Conservation (phyloP, 345 rosid species). For the Heritiera littoralis region DNA sequence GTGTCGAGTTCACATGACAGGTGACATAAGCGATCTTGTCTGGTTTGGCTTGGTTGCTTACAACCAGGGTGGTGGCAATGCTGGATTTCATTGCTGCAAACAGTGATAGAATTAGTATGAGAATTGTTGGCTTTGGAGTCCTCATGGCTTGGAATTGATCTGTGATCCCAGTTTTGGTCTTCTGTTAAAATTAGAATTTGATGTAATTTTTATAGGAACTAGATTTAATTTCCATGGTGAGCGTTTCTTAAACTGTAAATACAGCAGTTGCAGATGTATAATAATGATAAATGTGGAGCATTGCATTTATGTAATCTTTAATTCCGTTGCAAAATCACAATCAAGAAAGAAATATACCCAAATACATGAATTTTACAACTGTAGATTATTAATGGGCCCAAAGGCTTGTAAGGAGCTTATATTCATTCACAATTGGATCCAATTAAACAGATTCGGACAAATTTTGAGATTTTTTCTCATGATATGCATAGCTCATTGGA, state of each 20-base stretch:
- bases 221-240: background rate
- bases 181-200: background rate
- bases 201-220: background rate
- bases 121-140: background rate
- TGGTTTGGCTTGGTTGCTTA: background rate
- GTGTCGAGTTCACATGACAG: background rate
- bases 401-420: background rate
- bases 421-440: background rate
- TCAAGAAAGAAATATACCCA: background rate
- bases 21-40: background rate
- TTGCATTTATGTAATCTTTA: no score
- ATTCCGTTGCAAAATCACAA: background rate
- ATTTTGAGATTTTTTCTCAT: constrained; percentile 41
- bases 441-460: constrained; percentile 20
- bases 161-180: background rate
- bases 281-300: no score
- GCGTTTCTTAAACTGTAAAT: background rate
- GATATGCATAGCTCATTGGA: constrained; percentile 22
- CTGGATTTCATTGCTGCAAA: background rate
- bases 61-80: background rate
- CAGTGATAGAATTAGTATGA: background rate
- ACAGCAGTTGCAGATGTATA: background rate
- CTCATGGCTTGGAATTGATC: background rate
- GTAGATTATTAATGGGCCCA: no score
- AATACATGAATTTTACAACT: no score